A percentile compares a stretch with the other conserved stretches of the same genome.
Conservation (phyloP, 768 basidiomycete genomes). For the Phlebiopsis flavidoalba region DNA sequence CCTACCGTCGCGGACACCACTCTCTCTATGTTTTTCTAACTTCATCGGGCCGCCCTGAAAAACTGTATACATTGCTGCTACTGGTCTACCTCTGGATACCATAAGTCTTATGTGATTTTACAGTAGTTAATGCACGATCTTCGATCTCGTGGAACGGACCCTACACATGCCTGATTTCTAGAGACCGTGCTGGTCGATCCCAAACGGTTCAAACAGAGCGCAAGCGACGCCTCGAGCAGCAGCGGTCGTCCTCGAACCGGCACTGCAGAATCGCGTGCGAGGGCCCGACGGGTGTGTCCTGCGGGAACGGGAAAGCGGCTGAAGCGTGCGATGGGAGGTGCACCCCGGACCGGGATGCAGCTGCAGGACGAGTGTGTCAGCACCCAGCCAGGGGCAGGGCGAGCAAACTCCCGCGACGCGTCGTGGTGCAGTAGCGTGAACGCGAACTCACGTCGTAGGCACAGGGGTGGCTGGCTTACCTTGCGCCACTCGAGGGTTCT, state of each 20-base stretch:
- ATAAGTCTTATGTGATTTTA: slow-evolving; percentile 2
- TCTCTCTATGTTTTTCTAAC: background rate
- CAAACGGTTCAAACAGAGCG: slow-evolving; percentile 70
- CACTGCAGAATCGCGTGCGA: slow-evolving; percentile 62
- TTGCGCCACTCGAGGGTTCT: slow-evolving; percentile 64
- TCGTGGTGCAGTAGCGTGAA: background rate
- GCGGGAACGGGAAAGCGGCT: slow-evolving; percentile 36
- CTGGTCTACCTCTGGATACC: slow-evolving; percentile 9
- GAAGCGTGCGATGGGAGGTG: slow-evolving; percentile 48
- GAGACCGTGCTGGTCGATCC: slow-evolving; percentile 59
- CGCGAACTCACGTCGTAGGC: slow-evolving; percentile 56
- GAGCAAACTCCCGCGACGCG: background rate
- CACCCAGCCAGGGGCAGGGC: background rate
- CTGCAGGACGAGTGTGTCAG: slow-evolving; percentile 9
- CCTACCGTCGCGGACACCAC: background rate
- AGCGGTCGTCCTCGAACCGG: slow-evolving; percentile 56
- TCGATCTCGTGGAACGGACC: slow-evolving; percentile 8
- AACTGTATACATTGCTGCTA: background rate
- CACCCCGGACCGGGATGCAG: slow-evolving; percentile 14
- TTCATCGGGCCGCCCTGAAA: background rate
- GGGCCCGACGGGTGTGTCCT: slow-evolving; percentile 55
- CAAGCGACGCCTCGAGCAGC: slow-evolving; percentile 56
- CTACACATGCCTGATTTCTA: slow-evolving; percentile 19
- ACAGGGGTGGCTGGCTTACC: slow-evolving; percentile 35
- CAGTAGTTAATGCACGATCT: background rate